Evolutionary conservation across 148 eudicot species (phyloP), one percentile per base, ranked within the genome.

Genomic region (Agrostemma githago): DNA sequence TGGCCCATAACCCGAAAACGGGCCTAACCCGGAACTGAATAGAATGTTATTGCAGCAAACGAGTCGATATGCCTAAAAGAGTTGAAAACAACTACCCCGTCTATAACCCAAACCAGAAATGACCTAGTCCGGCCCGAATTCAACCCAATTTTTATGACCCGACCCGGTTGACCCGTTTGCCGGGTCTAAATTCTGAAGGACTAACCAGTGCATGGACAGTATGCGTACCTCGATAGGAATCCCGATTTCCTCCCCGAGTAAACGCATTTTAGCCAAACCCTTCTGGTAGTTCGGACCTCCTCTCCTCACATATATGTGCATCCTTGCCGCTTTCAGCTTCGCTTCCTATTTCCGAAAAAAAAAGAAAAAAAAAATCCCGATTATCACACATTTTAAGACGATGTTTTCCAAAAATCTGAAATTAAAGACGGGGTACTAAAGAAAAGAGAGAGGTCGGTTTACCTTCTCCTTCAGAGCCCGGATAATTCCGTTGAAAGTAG

Each of bases 261-360:
- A 34, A 66, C 99, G 84, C 99, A 95, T 95, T 79, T 85, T 92
- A 42, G 96, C 99, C 8, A 95, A 89, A 78, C 99, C 99, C 79
- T 77, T 92, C 75, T 95, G 99, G 85, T 95, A 95, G 78, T 95
- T 95, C 39, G 99, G 99, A 78, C 99, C 99, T 73, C 99, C 99
- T 89, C 99, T 86, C 85, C 99, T 85, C 26, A 95, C 99, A 72
- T 90, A 95, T 17, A 95, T 79, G 77, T 88, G 86, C 99, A 95
- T 90, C 77, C 88, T 83, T 40, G 99, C 96, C 62, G 99, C 96
- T 80, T 95, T 92, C 41, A 95, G 97, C 87, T 92, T 95, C 11
- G 94, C 72, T 79, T 84, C 87, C 87, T 84, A 21, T 60, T 76
- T 2, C 10, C 12, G n/a, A 10, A 62, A 44, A 68, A 68, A 26